Evolutionary conservation across 805 yeast genomes (phyloP).

Genomic region (Teunomyces kruisii): DNA sequence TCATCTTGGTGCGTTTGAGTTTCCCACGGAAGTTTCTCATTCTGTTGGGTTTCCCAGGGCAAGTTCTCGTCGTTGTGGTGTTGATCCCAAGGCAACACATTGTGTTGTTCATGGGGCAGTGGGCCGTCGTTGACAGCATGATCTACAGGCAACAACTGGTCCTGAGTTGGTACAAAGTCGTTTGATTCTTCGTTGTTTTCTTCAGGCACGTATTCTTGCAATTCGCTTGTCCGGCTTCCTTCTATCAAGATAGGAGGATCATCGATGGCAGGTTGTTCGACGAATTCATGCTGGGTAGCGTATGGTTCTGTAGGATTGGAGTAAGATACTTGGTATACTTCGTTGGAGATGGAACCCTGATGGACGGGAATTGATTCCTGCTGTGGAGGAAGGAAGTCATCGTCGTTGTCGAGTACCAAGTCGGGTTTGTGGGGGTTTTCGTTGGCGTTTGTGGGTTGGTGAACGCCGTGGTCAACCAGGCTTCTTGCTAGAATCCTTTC

Average conservation of each 20-base stretch:
- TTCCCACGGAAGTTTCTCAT: constrained; percentile 8
- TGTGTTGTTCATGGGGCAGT: no score
- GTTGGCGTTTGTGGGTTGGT: background rate
- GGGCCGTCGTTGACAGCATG: background rate
- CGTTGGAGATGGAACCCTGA: background rate
- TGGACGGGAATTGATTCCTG: background rate
- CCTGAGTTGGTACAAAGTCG: constrained; percentile 10
- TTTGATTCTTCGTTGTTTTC: background rate
- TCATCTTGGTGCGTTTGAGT: background rate
- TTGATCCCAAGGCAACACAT: background rate
- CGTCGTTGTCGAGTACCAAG: background rate
- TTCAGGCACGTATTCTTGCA: constrained; percentile 17
- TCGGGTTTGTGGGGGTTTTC: no score
- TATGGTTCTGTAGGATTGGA: background rate
- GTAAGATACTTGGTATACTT: background rate
- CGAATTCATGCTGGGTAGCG: background rate
- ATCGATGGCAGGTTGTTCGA: background rate
- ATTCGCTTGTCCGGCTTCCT: constrained; percentile 14
- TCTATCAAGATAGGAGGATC: constrained; percentile 15
- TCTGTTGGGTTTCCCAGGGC: constrained; percentile 5
- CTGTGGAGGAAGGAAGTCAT: background rate
- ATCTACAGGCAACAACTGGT: constrained; percentile 9
- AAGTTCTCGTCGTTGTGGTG: constrained; percentile 3
- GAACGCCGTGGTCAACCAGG: background rate
- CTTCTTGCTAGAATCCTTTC: constrained; percentile 5